Percentiles rank a stretch among this genome's conserved stretches.
Conservation (phyloP, 2,329 filamentous ascomycete genomes). For the Xylariaceae sp. region DNA sequence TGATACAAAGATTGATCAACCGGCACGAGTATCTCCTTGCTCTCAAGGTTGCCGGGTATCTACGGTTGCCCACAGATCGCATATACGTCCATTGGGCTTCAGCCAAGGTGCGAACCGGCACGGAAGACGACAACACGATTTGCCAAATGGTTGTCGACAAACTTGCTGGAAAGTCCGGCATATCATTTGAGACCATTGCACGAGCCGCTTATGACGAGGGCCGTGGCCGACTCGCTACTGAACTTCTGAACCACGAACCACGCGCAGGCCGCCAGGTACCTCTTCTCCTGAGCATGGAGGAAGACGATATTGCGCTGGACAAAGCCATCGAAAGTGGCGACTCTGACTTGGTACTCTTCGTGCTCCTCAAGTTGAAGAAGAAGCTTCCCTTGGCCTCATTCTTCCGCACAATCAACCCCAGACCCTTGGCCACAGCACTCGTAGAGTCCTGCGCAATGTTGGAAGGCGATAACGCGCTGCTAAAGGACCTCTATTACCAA, state of each 20-base stretch:
- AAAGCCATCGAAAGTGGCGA: slow-evolving; percentile 96
- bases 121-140: slow-evolving; percentile 81
- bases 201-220: slow-evolving; percentile 92
- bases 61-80: slow-evolving; percentile 77
- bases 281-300: slow-evolving; percentile 86
- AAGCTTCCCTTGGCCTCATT: slow-evolving; percentile 87
- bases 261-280: slow-evolving; percentile 95
- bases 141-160: slow-evolving; percentile 82
- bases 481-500: slow-evolving; percentile 97
- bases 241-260: slow-evolving; percentile 88
- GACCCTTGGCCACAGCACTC: slow-evolving; percentile 79
- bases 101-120: slow-evolving; percentile 80
- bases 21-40: slow-evolving; percentile 88
- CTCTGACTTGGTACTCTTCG: slow-evolving; percentile 85
- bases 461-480: slow-evolving; percentile 67
- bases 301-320: slow-evolving; percentile 89
- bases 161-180: slow-evolving; percentile 79
- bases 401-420: slow-evolving; percentile 82
- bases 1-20: slow-evolving; percentile 81
- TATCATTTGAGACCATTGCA: slow-evolving; percentile 93
- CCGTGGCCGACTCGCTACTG: slow-evolving; percentile 77
- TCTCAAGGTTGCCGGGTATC: slow-evolving; percentile 78
- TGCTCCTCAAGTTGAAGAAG: slow-evolving; percentile 80
- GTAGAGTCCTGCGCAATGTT: slow-evolving; percentile 74
- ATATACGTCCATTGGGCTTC: slow-evolving; percentile 98